Conservation (phyloP, 2,329 filamentous ascomycete genomes). For the Plenodomus lindquistii region DNA sequence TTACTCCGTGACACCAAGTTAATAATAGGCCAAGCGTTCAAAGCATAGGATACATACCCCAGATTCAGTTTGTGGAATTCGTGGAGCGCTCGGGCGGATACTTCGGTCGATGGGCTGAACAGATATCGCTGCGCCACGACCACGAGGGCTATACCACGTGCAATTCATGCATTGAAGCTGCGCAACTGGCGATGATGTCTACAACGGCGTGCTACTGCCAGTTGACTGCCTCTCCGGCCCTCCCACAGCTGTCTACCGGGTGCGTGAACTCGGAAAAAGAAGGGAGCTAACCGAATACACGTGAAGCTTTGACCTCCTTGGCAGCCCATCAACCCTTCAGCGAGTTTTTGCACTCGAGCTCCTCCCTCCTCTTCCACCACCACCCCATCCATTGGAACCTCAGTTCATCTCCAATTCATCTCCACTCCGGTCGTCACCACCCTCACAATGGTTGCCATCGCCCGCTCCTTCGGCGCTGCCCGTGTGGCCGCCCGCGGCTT, state of each 20-base stretch:
- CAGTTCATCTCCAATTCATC: conserved; percentile 47
- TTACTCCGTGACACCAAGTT: too few relatives aligned
- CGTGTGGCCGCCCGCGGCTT: conserved; percentile 46
- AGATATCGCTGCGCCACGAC: neutral
- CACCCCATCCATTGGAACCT: conserved; percentile 40
- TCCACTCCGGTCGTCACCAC: conserved; percentile 42
- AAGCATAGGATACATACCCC: too few relatives aligned
- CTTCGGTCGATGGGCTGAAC: neutral
- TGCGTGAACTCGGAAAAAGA: conserved; percentile 6
- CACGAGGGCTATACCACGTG: neutral
- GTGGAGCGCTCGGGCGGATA: neutral
- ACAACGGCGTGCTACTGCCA: neutral
- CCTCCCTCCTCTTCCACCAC: conserved; percentile 29
- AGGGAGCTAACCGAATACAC: conserved; percentile 16
- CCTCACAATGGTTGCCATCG: conserved; percentile 47
- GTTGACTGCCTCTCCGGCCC: neutral
- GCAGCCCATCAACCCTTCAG: conserved; percentile 24
- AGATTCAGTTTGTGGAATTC: neutral
- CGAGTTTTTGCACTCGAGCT: conserved; percentile 26
- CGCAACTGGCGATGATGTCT: neutral
- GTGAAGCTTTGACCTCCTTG: conserved; percentile 21
- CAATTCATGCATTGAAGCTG: neutral
- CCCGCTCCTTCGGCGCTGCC: conserved; percentile 46
- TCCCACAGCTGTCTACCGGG: neutral
- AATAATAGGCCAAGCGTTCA: too few relatives aligned